phyloP scores from a whole-genome alignment of 2,329 filamentous ascomycete species.

The Chalaropsis thielavioides region DNA sequence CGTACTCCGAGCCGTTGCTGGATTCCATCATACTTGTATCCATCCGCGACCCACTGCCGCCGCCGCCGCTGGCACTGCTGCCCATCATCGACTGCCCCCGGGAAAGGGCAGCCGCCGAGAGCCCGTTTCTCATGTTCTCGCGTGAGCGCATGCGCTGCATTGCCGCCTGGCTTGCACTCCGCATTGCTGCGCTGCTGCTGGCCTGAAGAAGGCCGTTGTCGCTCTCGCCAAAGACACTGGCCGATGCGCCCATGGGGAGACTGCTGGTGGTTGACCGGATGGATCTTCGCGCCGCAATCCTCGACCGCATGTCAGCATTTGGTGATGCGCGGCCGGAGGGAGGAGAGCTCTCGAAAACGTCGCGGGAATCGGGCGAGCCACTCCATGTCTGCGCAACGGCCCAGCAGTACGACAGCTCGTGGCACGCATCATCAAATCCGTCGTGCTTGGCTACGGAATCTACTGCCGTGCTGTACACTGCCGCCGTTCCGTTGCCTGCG shows the following conservation, averaged over 20 bases:
- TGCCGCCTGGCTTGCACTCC: not conserved
- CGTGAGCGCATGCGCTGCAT: conserved; percentile 18
- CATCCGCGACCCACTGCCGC: conserved; percentile 14
- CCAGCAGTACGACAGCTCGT: conserved; percentile 42
- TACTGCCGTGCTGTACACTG: not conserved
- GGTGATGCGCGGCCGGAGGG: conserved; percentile 21
- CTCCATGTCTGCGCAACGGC: conserved; percentile 29
- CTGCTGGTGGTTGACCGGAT: conserved; percentile 20
- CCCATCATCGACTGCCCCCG: not conserved
- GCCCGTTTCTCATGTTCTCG: conserved; percentile 15
- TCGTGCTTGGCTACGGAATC: conserved; percentile 14
- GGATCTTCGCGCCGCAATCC: conserved; percentile 12
- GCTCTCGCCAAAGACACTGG: conserved; percentile 6
- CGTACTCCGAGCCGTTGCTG: conserved; percentile 9
- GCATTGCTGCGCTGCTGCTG: not conserved
- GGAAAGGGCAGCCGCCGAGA: not conserved
- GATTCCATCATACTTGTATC: conserved; percentile 21
- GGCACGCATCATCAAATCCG: conserved; percentile 27
- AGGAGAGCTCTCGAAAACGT: conserved; percentile 21
- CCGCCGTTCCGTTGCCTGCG: conserved; percentile 18
- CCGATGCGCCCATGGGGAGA: conserved; percentile 10
- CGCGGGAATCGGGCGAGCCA: conserved; percentile 18
- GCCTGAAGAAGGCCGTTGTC: not conserved
- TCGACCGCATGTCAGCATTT: not conserved
- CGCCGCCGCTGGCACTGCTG: not conserved